Evolutionary conservation across 495 filamentous ascomycete species (phyloP).

Genomic region (Neurospora sp.): DNA sequence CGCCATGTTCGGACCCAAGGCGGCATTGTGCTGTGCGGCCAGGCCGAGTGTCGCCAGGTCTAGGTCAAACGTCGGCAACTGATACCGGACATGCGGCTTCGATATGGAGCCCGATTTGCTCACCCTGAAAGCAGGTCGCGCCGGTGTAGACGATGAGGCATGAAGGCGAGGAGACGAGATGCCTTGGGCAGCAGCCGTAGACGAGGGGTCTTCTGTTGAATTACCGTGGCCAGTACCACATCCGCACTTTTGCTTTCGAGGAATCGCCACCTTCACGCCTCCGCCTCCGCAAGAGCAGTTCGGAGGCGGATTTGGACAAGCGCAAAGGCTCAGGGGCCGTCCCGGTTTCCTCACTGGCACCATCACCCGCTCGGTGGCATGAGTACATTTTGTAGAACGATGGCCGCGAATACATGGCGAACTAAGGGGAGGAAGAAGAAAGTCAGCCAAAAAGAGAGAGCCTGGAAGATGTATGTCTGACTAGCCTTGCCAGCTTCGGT

Average conservation of each 20-base stretch:
- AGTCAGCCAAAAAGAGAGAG: conserved; percentile 16
- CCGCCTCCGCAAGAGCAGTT: conserved; percentile 42
- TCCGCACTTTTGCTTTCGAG: conserved; percentile 38
- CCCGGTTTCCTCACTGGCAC: conserved; percentile 73
- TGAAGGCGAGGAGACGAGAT: not conserved
- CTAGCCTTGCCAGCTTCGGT: not conserved
- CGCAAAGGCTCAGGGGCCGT: conserved; percentile 65
- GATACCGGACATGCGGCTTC: conserved; percentile 29
- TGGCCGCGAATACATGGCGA: conserved; percentile 80
- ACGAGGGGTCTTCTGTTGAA: conserved; percentile 8
- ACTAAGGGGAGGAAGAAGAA: conserved; percentile 30
- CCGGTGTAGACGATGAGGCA: conserved; percentile 25
- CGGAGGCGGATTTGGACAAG: conserved; percentile 44
- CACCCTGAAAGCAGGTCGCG: conserved; percentile 30
- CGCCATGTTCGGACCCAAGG: conserved; percentile 6
- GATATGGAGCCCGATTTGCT: conserved; percentile 23
- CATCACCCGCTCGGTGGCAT: conserved; percentile 63
- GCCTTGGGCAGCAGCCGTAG: not conserved
- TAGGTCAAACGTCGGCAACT: conserved; percentile 28
- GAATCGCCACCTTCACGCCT: conserved; percentile 43
- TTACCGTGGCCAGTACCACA: conserved; percentile 20
- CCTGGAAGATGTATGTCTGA: not conserved
- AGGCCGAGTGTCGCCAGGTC: conserved; percentile 34
- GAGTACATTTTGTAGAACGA: conserved; percentile 74
- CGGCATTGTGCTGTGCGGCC: conserved; percentile 9